Conservation (phyloP, 116 monocot species). For the Posidonia oceanica region DNA sequence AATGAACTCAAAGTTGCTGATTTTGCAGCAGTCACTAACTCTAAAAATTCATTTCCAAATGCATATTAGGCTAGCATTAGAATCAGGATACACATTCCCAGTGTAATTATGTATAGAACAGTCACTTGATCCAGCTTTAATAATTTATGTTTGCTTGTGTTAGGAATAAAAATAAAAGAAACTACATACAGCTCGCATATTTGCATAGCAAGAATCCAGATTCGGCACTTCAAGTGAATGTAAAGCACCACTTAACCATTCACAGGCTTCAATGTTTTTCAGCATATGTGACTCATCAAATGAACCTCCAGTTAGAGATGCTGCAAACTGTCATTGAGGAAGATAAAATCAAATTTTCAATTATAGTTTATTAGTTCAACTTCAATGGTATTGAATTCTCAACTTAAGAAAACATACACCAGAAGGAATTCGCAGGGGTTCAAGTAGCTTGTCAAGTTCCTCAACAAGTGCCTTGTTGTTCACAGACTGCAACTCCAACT, state of each 20-base stretch:
- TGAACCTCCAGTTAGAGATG: conserved; percentile 72
- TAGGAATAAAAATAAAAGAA: background rate
- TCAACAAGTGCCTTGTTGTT: conserved; percentile 77
- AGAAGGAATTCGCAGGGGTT: conserved; percentile 68
- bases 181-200: conserved; percentile 73
- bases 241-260: conserved; percentile 85
- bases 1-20: background rate
- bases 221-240: conserved; percentile 60
- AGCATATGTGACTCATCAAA: conserved; percentile 93
- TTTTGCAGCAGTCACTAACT: background rate
- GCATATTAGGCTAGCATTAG: no score
- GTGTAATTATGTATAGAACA: background rate
- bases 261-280: conserved; percentile 91
- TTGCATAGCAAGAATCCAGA: conserved; percentile 79
- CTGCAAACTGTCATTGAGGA: conserved; percentile 47
- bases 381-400: conserved; percentile 4
- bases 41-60: background rate
- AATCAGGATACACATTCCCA: background rate
- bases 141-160: background rate
- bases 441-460: conserved; percentile 92
- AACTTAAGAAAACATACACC: conserved; percentile 34
- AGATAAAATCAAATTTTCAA: background rate
- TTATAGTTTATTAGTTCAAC: background rate
- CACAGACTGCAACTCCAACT: conserved; percentile 94
- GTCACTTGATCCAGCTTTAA: background rate